A percentile compares a stretch with the other conserved stretches of the same genome.
phyloP scores from a whole-genome alignment of 2,329 filamentous ascomycete species.

The Hypoxylon sp. region DNA sequence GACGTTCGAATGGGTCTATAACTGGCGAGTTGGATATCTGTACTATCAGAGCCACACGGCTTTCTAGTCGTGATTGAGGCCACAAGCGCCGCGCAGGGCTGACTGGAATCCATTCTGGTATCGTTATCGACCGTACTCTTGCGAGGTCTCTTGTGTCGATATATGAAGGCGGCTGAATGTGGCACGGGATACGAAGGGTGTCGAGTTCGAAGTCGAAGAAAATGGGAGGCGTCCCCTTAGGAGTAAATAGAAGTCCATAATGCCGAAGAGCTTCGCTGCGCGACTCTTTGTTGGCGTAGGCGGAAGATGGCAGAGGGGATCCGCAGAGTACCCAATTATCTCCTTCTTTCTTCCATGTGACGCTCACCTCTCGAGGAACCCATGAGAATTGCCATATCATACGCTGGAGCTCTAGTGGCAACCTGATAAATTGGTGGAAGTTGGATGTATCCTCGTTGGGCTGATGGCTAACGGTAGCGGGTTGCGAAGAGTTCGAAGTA shows the following conservation, averaged over 20 bases:
- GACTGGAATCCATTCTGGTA: not conserved
- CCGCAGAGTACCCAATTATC: not conserved
- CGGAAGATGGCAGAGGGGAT: not conserved
- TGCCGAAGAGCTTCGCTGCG: not conserved
- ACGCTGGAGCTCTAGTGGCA: slow-evolving; percentile 2
- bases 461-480: not conserved
- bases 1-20: not conserved
- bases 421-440: not conserved
- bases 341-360: not conserved
- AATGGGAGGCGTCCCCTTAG: not conserved
- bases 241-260: not conserved
- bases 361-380: not conserved
- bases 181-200: not conserved
- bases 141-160: not conserved
- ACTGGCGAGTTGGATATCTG: not conserved
- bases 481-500: not conserved
- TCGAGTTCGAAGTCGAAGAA: slow-evolving; percentile 5
- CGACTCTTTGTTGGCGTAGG: not conserved
- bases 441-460: not conserved
- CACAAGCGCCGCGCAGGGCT: not conserved
- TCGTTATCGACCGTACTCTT: not conserved
- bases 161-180: not conserved
- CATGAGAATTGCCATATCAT: not conserved
- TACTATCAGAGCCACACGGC: too few relatives aligned
- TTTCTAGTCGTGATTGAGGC: not conserved